Conservation (phyloP, 352 stramenopile species). For the Phytophthora meadii region DNA sequence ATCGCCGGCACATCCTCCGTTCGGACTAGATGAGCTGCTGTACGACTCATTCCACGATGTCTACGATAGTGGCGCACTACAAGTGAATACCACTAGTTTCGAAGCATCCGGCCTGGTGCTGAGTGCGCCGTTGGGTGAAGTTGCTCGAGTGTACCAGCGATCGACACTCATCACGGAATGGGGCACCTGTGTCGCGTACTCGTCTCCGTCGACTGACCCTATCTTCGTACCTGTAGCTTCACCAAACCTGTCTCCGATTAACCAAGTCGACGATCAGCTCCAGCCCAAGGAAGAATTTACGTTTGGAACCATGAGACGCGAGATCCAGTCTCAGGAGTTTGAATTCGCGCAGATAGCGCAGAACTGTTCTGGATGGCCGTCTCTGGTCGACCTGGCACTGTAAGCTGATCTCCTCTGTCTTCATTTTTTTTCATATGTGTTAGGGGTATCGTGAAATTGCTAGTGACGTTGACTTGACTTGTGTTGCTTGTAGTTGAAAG, state of each 20-base stretch:
- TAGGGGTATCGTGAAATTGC: slow-evolving; percentile 15
- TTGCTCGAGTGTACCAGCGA: slow-evolving; percentile 24
- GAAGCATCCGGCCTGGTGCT: slow-evolving; percentile 15
- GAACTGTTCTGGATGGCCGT: slow-evolving; percentile 1
- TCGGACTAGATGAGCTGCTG: slow-evolving; percentile 37
- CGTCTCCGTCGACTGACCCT: slow-evolving; percentile 8
- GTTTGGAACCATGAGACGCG: slow-evolving; percentile 19
- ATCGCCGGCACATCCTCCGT: slow-evolving; percentile 30
- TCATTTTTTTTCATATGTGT: not conserved
- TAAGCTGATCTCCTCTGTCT: slow-evolving; percentile 14
- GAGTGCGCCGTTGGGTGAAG: slow-evolving; percentile 22
- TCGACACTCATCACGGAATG: slow-evolving; percentile 15
- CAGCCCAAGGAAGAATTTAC: slow-evolving; percentile 6
- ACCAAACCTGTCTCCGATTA: slow-evolving; percentile 11
- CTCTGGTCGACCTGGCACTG: slow-evolving; percentile 25
- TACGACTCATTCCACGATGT: slow-evolving; percentile 35
- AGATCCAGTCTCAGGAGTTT: slow-evolving; percentile 9
- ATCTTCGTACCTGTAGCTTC: not conserved
- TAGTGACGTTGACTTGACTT: slow-evolving; percentile 18
- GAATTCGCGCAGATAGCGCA: slow-evolving; percentile 8
- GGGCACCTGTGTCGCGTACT: slow-evolving; percentile 18
- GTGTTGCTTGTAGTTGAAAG: slow-evolving; percentile 21
- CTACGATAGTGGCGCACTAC: slow-evolving; percentile 8
- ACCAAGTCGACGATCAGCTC: slow-evolving; percentile 13
- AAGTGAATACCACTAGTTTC: not conserved